Evolutionary conservation across 371 early-diverging fungal species (phyloP), one percentile per base, ranked within the genome.

Genomic region (Conidiobolus incongruus): DNA sequence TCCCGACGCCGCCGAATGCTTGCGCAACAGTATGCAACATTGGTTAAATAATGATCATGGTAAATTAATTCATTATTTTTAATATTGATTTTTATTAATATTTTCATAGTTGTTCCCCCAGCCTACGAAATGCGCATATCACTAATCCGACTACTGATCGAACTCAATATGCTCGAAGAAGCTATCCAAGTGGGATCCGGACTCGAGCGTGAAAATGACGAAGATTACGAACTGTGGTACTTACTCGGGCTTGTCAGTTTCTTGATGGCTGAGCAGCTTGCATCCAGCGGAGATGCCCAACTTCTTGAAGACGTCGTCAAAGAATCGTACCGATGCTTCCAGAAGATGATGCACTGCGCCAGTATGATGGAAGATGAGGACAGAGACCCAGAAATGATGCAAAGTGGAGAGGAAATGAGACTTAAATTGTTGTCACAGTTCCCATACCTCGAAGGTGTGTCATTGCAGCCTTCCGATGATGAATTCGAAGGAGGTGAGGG

Each of bases 241-340:
- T 63, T 95, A 41, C 88, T 74, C 58, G 90, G 89, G 17, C 89
- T 84, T 84, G 69, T 78, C 21, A 85, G 91, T 53, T 83, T 75
- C 45, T 68, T 77, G 50, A 64, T 78, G 52, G 84, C 80, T 23
- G 78, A 79, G 44, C 75, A 71, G 15, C 35, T 47, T 2, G 40
- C 38, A n/a, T n/a, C n/a, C n/a, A n/a, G n/a, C n/a, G n/a, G n/a
- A n/a, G n/a, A n/a, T n/a, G n/a, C n/a, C n/a, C n/a, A n/a, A n/a
- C n/a, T n/a, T n/a, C n/a, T n/a, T n/a, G n/a, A n/a, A n/a, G n/a
- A n/a, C n/a, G n/a, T n/a, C n/a, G n/a, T n/a, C n/a, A n/a, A n/a
- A n/a, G n/a, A n/a, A n/a, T n/a, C n/a, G n/a, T n/a, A n/a, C n/a
- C n/a, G n/a, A n/a, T n/a, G n/a, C n/a, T n/a, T n/a, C n/a, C n/a